Evolutionary conservation across 805 yeast genomes (phyloP), one percentile per base, ranked within the genome.

Genomic region (Brettanomyces nanus): DNA sequence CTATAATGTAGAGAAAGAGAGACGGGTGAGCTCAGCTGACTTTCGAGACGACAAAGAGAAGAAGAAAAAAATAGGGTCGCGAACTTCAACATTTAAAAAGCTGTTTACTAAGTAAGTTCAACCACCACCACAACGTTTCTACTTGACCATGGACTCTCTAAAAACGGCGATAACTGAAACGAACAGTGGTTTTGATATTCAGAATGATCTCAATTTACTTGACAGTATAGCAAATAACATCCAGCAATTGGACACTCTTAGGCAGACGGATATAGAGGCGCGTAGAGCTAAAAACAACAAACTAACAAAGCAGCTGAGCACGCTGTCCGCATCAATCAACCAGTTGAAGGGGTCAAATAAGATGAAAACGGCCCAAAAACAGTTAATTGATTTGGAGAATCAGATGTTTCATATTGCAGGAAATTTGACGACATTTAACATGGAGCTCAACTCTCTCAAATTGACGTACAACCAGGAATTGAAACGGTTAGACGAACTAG

Each of bases 391-490:
- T 10, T 47, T 61, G 10, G 78, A 74, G 44, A 63, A 62, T 29
- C 53, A 62, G 27, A 73, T 76, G 35, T 67, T 77, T 31, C 54
- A 68, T 6, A 51, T 75, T 6, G 80, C 80, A 3, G 73, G 71
- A 45, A 68, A 61, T 19, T 58, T 77, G 41, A 72, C 73, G 26
- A 75, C 70, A 35, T 53, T 76, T 33, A 56, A 65, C 28, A 67
- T 71, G 49, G 65, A 62, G 48, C 67, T 62, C 44, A 63, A 62
- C 52, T 67, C 63, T 36, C 56, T 65, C 42, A 59, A 52, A 33
- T 48, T 64, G 13, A 59, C 62, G 18, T 54, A 65, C 34, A 61
- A 67, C 14, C 60, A 59, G 23, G 56, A 73, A 31, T 47, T 56
- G 25, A 61, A 57, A 22, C 63, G 58, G 26, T 50, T 65, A 10